Evolutionary conservation across 2,329 filamentous ascomycete genomes (phyloP), one percentile per base, ranked within the genome.

Genomic region (Harringtonia lauricola): DNA sequence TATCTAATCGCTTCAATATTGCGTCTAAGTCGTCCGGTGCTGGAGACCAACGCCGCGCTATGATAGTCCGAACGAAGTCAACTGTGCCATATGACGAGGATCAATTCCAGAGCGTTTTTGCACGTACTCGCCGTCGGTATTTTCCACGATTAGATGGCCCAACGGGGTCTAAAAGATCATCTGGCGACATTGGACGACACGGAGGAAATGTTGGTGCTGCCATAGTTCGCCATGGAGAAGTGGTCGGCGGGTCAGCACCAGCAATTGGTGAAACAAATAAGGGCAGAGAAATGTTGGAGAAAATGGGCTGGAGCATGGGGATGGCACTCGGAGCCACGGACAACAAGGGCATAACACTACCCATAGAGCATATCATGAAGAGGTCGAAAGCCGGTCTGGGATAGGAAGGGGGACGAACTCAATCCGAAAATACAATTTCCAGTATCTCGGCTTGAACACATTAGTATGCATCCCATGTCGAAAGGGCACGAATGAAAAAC

Each of bases 281-380:
- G 52, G 92, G 92, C 12, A 76, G 87, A 41, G 78, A 79, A 3
- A 85, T 98, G 79, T 65, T 98, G 50, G 87, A 94, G 65, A 96
- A 92, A 64, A 96, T 96, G 92, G 92, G 92, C 4, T 98, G 92
- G 89, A 84, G 76, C 48, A 82, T 73, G 42, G 92, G 92, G 6
- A 94, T 82, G 57, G 85, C 84, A 2, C 71, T 98, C 1, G 92
- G 92, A 42, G 78, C 85, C 12, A 58, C 69, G 1, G 80, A 94
- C 50, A 95, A 94, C 60, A 86, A 92, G 61, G 92, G 92, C 28
- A 92, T 95, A 42, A 63, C 94, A 50, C 78, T 86, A 48, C 90
- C 90, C 1, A 83, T 98, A 21, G 73, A 79, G 22, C 89, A 95
- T 51, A 77, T 92, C 22, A 83, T 98, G 53, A 95, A 94, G 65